phyloP scores from a whole-genome alignment of 805 yeast genomes.

The Hanseniaspora guilliermondii region DNA sequence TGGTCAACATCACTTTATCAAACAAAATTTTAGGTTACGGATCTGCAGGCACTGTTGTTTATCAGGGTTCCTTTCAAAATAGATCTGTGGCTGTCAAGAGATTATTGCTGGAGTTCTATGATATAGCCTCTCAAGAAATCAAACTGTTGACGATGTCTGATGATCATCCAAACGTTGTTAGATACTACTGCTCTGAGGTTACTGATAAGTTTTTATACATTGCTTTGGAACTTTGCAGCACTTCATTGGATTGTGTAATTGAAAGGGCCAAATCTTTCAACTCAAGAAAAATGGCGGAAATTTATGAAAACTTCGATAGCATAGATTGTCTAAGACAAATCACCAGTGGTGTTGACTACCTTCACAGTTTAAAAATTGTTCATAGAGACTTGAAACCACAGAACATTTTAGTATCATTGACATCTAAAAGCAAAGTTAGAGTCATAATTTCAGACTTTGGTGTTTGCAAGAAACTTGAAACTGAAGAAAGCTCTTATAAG shows the following conservation, averaged over 20 bases:
- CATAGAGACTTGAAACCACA: conserved; percentile 94
- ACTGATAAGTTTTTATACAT: conserved; percentile 80
- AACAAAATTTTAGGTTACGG: conserved; percentile 84
- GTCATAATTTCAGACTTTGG: conserved; percentile 92
- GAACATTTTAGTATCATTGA: conserved; percentile 71
- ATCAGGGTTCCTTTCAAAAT: conserved; percentile 76
- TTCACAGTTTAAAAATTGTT: conserved; percentile 81
- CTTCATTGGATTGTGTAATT: conserved; percentile 75
- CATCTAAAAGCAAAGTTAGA: conserved; percentile 48
- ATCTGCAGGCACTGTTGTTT: conserved; percentile 92
- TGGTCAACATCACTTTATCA: conserved; percentile 48
- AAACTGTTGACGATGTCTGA: conserved; percentile 82
- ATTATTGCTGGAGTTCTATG: conserved; percentile 85
- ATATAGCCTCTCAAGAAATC: conserved; percentile 87
- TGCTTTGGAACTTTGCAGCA: conserved; percentile 82
- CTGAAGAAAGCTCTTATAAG: conserved; percentile 83
- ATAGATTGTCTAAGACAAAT: conserved; percentile 57
- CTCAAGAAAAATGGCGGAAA: conserved; percentile 27
- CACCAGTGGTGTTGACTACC: conserved; percentile 70
- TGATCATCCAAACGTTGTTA: conserved; percentile 86
- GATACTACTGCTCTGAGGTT: conserved; percentile 88
- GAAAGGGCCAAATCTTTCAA: conserved; percentile 34
- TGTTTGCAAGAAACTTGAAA: conserved; percentile 78
- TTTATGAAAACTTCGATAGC: conserved; percentile 36
- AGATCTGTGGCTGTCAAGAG: conserved; percentile 94